phyloP scores from a whole-genome alignment of 805 yeast species.

The Isabelozyma rhagii region DNA sequence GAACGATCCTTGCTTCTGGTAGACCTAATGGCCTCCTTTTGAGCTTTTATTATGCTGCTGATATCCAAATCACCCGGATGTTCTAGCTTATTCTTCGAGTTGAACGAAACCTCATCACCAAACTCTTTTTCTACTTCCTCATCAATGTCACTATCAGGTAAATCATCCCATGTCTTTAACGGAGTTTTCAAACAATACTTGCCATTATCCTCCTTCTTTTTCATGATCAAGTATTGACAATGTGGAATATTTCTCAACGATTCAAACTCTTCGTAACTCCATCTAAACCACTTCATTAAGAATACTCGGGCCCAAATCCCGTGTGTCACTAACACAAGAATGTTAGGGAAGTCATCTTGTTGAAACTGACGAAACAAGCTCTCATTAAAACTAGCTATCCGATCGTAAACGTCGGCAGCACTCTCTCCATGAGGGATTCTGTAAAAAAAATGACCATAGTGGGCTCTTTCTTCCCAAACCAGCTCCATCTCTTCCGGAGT shows the following conservation, averaged over 20 bases:
- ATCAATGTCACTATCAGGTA: constrained; percentile 40
- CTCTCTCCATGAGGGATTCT: constrained; percentile 92
- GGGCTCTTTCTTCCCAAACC: constrained; percentile 81
- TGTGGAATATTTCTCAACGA: constrained; percentile 78
- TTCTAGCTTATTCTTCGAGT: constrained; percentile 28
- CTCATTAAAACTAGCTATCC: constrained; percentile 88
- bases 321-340: constrained; percentile 83
- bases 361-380: constrained; percentile 79
- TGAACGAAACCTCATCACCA: constrained; percentile 34
- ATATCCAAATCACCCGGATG: constrained; percentile 38
- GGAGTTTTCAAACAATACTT: constrained; percentile 59
- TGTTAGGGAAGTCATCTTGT: constrained; percentile 67
- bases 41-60: constrained; percentile 33
- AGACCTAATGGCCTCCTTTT: constrained; percentile 30
- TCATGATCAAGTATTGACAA: constrained; percentile 81
- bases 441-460: constrained; percentile 77
- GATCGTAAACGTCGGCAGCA: constrained; percentile 93
- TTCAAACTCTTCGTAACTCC: constrained; percentile 90
- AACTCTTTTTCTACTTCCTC: constrained; percentile 36
- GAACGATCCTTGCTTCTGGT: constrained; percentile 42
- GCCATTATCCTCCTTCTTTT: constrained; percentile 45
- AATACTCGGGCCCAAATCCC: constrained; percentile 95
- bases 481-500: constrained; percentile 71
- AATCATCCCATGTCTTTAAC: constrained; percentile 70
- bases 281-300: constrained; percentile 89